Conservation (phyloP, 116 monocot genomes). For the Posidonia oceanica region DNA sequence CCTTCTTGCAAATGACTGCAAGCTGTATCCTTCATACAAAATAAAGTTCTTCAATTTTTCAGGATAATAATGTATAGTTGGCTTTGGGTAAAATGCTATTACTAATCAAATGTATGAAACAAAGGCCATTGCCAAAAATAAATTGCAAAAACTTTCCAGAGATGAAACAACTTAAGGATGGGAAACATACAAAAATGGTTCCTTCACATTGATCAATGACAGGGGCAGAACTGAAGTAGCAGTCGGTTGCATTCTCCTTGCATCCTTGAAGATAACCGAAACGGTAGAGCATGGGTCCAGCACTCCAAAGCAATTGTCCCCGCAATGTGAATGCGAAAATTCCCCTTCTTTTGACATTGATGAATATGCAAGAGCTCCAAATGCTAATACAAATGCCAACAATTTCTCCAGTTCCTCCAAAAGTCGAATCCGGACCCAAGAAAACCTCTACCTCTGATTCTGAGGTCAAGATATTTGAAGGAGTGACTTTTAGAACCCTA, state of each 20-base stretch:
- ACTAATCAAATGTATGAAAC: too few species aligned
- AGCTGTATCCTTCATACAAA: too few species aligned
- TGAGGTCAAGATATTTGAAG: conserved; percentile 38
- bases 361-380: conserved; percentile 39
- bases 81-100: too few species aligned
- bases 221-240: conserved; percentile 71
- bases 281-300: conserved; percentile 53
- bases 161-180: neutral
- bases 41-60: too few species aligned
- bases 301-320: conserved; percentile 64
- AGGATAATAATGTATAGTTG: too few species aligned
- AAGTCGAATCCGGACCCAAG: conserved; percentile 39
- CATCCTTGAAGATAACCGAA: conserved; percentile 73
- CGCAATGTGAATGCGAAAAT: conserved; percentile 49
- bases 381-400: conserved; percentile 56
- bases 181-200: conserved; percentile 58
- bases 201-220: conserved; percentile 86
- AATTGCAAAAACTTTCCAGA: neutral
- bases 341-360: conserved; percentile 51
- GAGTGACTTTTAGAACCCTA: conserved; percentile 50
- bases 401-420: conserved; percentile 40
- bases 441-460: conserved; percentile 29
- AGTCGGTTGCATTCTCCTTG: conserved; percentile 37
- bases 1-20: too few species aligned
- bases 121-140: too few species aligned